phyloP scores from a whole-genome alignment of 2,329 filamentous ascomycete genomes.

The Endoconidiophora laricicola region DNA sequence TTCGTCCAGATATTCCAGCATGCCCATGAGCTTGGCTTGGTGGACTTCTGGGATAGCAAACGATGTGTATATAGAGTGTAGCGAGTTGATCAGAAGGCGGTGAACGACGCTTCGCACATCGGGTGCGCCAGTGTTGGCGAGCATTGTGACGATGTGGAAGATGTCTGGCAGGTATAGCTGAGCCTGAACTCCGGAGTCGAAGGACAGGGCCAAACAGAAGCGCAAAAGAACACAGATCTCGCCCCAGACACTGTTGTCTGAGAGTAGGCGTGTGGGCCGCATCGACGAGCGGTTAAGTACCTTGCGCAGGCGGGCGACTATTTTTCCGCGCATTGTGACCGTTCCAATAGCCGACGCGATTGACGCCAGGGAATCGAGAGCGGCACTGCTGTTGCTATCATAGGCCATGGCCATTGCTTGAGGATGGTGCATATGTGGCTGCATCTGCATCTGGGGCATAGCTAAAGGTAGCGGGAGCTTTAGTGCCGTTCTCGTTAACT shows the following conservation, averaged over 20 bases:
- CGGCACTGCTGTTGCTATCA: conserved; percentile 13
- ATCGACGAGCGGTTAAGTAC: conserved; percentile 50
- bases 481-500: conserved; percentile 47
- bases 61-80: conserved; percentile 51
- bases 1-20: conserved; percentile 43
- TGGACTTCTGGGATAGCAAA: conserved; percentile 45
- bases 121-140: conserved; percentile 45
- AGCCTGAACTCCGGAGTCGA: conserved; percentile 49
- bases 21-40: conserved; percentile 36
- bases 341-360: conserved; percentile 48
- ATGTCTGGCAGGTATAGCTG: conserved; percentile 53
- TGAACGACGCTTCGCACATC: conserved; percentile 44
- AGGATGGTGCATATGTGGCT: too few species aligned
- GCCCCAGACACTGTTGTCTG: conserved; percentile 52
- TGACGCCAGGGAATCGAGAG: conserved; percentile 43
- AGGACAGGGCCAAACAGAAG: conserved; percentile 49
- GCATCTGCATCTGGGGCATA: too few species aligned
- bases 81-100: conserved; percentile 46
- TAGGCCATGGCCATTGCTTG: not conserved
- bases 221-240: conserved; percentile 52
- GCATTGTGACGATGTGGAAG: conserved; percentile 55
- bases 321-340: conserved; percentile 46
- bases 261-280: conserved; percentile 46
- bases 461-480: conserved; percentile 24
- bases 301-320: conserved; percentile 49